Evolutionary conservation across 768 basidiomycete species (phyloP), one percentile per base, ranked within the genome.

Genomic region (Tephrocybe sp.): DNA sequence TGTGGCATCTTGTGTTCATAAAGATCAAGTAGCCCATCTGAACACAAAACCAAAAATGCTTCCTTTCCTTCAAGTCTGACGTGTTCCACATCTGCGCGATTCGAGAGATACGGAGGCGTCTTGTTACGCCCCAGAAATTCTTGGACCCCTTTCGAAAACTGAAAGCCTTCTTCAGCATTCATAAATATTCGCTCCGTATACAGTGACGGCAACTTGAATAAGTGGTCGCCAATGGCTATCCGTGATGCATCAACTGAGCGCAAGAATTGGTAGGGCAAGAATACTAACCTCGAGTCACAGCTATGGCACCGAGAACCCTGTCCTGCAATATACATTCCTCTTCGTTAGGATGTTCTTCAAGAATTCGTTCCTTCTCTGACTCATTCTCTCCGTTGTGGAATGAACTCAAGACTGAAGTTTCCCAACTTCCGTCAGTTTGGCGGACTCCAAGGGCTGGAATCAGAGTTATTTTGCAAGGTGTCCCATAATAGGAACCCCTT

Each of bases 31-130:
- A 82, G 62, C 2, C 80, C 81, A 57, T 83, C 81, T 8, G 76
- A 75, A 56, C 75, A 78, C 65, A 82, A 60, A 12, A 83, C 67
- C 8, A 83, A 61, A 49, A 70, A 71, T 2, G 63, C 58, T 22
- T 66, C 62, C 13, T 52, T 54, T 9, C 56, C 53, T 8, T 53
- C 62, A 20, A 78, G 60, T 30, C 66, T 55, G 31, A 74, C 62
- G 49, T 79, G 76, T 36, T 56, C 67, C 14, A 79, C 64, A 13
- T 79, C 75, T 5, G 78, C 67, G 5, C 61, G 48, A 35, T 72
- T 72, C 7, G 73, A 74, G 23, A 83, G 55, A 60, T 83, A 83
- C 8, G 82, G 82, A 2, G 80, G 79, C 0, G 82, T 80, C 20
- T 64, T 51, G 56, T 72, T 77, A 11, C 78, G 71, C n/a, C 62